Evolutionary conservation across 1,284 basidiomycete genomes (phyloP).

Genomic region (Malassezia pachydermatis): DNA sequence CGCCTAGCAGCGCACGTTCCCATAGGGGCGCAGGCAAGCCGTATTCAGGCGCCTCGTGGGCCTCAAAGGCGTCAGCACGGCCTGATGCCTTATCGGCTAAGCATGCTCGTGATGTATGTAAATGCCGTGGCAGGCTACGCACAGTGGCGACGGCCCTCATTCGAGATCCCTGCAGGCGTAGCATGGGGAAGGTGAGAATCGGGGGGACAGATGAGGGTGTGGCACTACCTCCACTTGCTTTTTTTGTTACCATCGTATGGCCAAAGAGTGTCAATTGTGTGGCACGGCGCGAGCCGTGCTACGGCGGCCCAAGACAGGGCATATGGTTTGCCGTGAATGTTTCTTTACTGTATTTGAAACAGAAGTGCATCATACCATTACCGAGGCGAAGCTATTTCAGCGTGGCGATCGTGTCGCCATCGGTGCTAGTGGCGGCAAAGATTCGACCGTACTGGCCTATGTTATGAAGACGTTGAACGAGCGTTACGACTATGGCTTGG

Average conservation of each 20-base stretch:
- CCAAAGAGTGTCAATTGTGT: slow-evolving; percentile 65
- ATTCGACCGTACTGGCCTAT: slow-evolving; percentile 94
- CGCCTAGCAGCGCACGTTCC: slow-evolving; percentile 59
- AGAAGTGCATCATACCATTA: slow-evolving; percentile 93
- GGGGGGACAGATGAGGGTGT: neutral
- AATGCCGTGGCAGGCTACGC: neutral
- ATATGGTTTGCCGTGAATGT: slow-evolving; percentile 87
- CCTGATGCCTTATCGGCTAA: neutral
- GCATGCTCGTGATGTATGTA: neutral
- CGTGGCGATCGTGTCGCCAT: slow-evolving; percentile 91
- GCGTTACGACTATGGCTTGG: slow-evolving; percentile 80
- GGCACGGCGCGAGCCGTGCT: slow-evolving; percentile 68
- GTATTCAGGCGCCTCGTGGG: slow-evolving; percentile 12
- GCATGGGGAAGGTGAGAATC: neutral
- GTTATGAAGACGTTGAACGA: slow-evolving; percentile 92
- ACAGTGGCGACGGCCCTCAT: neutral
- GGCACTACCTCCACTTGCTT: neutral
- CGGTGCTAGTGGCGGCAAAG: slow-evolving; percentile 95
- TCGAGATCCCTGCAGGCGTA: neutral
- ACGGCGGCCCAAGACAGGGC: slow-evolving; percentile 90
- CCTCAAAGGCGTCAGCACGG: slow-evolving; percentile 4
- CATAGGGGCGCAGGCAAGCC: slow-evolving; percentile 7
- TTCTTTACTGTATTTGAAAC: slow-evolving; percentile 97
- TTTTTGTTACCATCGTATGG: slow-evolving; percentile 45
- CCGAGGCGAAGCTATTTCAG: slow-evolving; percentile 60